Evolutionary conservation across 192 early-diverging fungal species (phyloP), one percentile per base, ranked within the genome.

Genomic region (Thamnidium elegans): DNA sequence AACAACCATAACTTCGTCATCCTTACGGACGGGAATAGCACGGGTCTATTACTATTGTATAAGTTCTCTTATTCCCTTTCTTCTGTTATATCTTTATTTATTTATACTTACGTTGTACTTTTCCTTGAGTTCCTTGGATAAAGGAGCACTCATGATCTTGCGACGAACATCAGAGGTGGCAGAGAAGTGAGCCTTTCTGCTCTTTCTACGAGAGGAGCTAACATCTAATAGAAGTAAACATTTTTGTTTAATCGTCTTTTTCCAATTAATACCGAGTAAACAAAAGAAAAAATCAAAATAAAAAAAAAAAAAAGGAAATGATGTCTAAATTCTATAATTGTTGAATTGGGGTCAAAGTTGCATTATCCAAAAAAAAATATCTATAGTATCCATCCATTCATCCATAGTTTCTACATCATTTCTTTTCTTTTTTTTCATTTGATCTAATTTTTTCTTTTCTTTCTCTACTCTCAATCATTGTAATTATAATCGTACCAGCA

Each of bases 61-160:
- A 30, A 55, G 31, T 32, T 55, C 52, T 21, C 4, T 48, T 1
- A 0, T 48, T 48, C 20, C n/a, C 11, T 39, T 39, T 4, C 5
- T 9, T 39, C 9, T 7, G 7, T 36, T 4, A 36, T 45, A 61
- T 45, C 11, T 46, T 50, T 21, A 62, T 32, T 19, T 47, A 66
- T 39, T 1, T 30, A 72, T 75, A 73, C 73, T 70, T 81, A 94
- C 94, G 67, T 89, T 83, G 92, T 98, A 83, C 88, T 97, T 94
- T 78, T 94, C 92, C 69, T 92, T 85, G 77, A 99, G 89, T 75
- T 98, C 97, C 95, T 99, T 99, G 79, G 91, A 92, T 79, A 99
- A 88, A 74, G 87, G 73, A 71, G 97, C 90, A 68, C 88, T 89
- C 95, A 99, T 95, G 82, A 98, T 95, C 85, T 89, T 92, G 79